Base-by-base conservation (phyloP, 2,329 filamentous ascomycete species). In the Septoria petroselini region DNA sequence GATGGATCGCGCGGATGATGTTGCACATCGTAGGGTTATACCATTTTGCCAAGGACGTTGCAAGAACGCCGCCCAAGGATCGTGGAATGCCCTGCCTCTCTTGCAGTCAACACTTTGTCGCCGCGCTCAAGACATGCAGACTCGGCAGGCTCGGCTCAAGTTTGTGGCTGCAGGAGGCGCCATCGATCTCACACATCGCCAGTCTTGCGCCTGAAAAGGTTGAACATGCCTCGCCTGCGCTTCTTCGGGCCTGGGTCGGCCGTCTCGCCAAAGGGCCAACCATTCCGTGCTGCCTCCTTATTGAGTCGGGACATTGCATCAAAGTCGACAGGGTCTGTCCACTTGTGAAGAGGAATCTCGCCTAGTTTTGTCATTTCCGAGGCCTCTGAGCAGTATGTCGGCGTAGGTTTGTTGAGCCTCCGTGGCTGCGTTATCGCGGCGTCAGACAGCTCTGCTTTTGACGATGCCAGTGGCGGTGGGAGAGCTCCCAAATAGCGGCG, bases 321-420 rank as follows among this genome's bases (percentile, higher is more conserved):
- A 39, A 68, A 71, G 46, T 76, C 69, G 48, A 64, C 74, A 4
- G 72, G 71, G 46, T 52, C 63, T 0, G 65, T 63, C 73, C 73
- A 75, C 39, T 68, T 67, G 30, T 69, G 65, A 60, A 73, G 61
- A 3, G 73, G 73, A 4, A 76, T 75, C 55, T 76, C 73, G 35
- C 73, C 73, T 7, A 76, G 62, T 59, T 74, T 74, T 3, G 73
- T 76, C 58, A 71, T 72, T 15, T 70, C 70, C 8, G 71, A 72
- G 4, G 71, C 68, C 47, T 73, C 69, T 1, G 72, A 74, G 48
- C 72, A 72, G 30, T 63, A 66, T 7, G 69, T 73, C 5, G 65
- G 69, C 2, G 69, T 72, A 0, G 55, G 45, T 34, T 71, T 67
- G 7, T 64, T 33, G 8, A 42, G 35, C 21, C 50, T 44, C 15